phyloP scores from a whole-genome alignment of 768 basidiomycete species.

The Tricholoma saponaceum region DNA sequence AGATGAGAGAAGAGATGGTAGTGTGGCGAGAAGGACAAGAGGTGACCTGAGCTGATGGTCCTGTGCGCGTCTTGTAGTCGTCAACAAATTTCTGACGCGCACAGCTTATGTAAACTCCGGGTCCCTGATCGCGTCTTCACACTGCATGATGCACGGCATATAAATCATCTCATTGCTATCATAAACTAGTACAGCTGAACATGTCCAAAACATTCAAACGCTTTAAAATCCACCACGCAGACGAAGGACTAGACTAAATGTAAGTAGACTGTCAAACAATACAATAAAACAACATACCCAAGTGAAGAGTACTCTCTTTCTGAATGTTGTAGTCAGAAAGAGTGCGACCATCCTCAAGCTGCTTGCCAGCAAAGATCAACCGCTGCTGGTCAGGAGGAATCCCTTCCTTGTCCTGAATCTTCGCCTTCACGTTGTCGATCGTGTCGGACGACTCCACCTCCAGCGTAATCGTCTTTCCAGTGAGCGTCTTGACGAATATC shows the following conservation, averaged over 20 bases:
- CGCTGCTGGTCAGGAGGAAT: slow-evolving; percentile 18
- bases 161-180: background rate
- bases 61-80: slow-evolving; percentile 10
- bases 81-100: slow-evolving; percentile 15
- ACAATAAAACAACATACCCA: slow-evolving; percentile 25
- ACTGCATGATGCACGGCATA: too few species aligned
- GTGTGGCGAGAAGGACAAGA: slow-evolving; percentile 1
- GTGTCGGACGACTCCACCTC: slow-evolving; percentile 17
- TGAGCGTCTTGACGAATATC: slow-evolving; percentile 73
- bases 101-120: slow-evolving; percentile 19
- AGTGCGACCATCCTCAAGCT: slow-evolving; percentile 16
- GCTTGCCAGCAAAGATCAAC: slow-evolving; percentile 17
- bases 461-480: slow-evolving; percentile 24
- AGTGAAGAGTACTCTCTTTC: slow-evolving; percentile 19
- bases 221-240: slow-evolving; percentile 31
- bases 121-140: slow-evolving; percentile 2
- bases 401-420: slow-evolving; percentile 19
- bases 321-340: slow-evolving; percentile 19
- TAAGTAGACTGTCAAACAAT: slow-evolving; percentile 8
- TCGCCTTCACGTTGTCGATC: slow-evolving; percentile 16
- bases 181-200: background rate
- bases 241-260: slow-evolving; percentile 30
- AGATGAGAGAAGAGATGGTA: slow-evolving; percentile 9
- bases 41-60: slow-evolving; percentile 3
- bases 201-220: slow-evolving; percentile 15